Base-by-base conservation (phyloP, 208 protist species). In the Sergeia podlipaevii region DNA sequence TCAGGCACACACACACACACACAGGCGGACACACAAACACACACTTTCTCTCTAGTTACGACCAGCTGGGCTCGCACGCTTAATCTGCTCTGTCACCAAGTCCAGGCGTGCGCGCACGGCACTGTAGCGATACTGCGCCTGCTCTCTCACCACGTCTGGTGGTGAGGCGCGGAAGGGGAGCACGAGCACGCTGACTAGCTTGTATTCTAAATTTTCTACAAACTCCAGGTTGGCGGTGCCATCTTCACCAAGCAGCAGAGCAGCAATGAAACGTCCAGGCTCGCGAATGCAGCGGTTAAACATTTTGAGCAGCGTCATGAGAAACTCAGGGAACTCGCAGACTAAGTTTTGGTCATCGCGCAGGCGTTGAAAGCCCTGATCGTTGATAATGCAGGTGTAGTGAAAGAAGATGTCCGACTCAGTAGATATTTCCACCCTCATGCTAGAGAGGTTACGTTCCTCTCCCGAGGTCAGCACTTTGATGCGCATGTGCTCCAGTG, bases 201-300 rank as follows among this genome's bases (percentile, higher is more conserved):
- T 98, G 77, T 97, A 98, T 64, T 96, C 85, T 46, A 97, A 71
- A 50, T 96, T 97, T 57, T 98, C 91, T 28, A 98, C 80, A 63
- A 98, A 97, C 53, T 97, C 89, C 46, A 98, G 56, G 28, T 86
- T 89, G 0, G 80, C 89, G 2, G 77, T 80, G 29, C 88, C 90
- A 52, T 97, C 86, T 18, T 80, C 71, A 23, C 72, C 73, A 18
- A 97, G 56, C 20, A 97, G 65, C 15, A 97, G 67, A 0, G 96
- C 85, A 15, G 80, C 85, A 21, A 97, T 77, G 58, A 96, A 94
- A 33, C 78, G 71, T 17, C 84, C 80, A 2, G 85, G 89, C 60
- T 97, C 88, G 7, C 78, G 77, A 46, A 98, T 96, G 67, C 86
- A 95, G 15, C 81, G 72, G 59, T 96, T 96, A 46, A 98, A 77